Percentiles rank a stretch among this genome's conserved stretches.
Evolutionary conservation across 192 early-diverging fungal species (phyloP).

Genomic region (Coemansia sp.): DNA sequence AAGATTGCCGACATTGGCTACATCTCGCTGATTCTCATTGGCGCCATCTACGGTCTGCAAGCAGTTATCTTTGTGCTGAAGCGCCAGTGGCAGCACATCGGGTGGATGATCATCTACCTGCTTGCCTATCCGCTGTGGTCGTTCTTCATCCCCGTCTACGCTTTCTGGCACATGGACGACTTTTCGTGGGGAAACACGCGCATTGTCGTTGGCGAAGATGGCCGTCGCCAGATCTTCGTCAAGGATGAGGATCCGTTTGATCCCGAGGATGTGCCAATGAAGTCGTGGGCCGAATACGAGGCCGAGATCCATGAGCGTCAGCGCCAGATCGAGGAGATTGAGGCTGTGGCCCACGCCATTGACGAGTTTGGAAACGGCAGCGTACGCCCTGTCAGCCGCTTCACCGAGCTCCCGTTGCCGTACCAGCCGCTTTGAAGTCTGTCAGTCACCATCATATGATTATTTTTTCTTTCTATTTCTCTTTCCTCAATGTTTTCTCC

Average conservation of each 20-base stretch:
- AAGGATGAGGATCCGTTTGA: slow-evolving; percentile 82
- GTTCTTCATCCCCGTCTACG: slow-evolving; percentile 88
- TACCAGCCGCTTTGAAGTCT: not conserved
- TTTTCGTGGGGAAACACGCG: slow-evolving; percentile 98
- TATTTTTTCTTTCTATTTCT: not conserved
- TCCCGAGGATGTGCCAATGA: slow-evolving; percentile 79
- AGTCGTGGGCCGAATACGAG: slow-evolving; percentile 88
- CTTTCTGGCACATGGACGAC: slow-evolving; percentile 99
- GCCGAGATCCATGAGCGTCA: slow-evolving; percentile 42
- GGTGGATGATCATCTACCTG: slow-evolving; percentile 87
- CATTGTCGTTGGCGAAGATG: slow-evolving; percentile 72
- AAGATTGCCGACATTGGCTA: slow-evolving; percentile 69
- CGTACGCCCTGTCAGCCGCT: slow-evolving; percentile 33
- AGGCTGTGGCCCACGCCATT: slow-evolving; percentile 39
- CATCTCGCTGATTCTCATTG: slow-evolving; percentile 79
- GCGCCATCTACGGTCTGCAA: slow-evolving; percentile 85
- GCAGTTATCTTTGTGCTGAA: slow-evolving; percentile 80
- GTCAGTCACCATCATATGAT: not conserved
- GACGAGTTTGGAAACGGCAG: slow-evolving; percentile 36
- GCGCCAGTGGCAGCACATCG: slow-evolving; percentile 77
- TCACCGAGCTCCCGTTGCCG: slow-evolving; percentile 17
- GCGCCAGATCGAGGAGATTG: slow-evolving; percentile 19
- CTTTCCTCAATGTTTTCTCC: not conserved
- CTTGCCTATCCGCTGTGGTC: slow-evolving; percentile 90
- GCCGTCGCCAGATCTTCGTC: slow-evolving; percentile 63